These are phyloP conservation scores for Ceriops zippeliana DNA, from an alignment of 345 rosid genomes.

Conservation along the genomic window DNA sequence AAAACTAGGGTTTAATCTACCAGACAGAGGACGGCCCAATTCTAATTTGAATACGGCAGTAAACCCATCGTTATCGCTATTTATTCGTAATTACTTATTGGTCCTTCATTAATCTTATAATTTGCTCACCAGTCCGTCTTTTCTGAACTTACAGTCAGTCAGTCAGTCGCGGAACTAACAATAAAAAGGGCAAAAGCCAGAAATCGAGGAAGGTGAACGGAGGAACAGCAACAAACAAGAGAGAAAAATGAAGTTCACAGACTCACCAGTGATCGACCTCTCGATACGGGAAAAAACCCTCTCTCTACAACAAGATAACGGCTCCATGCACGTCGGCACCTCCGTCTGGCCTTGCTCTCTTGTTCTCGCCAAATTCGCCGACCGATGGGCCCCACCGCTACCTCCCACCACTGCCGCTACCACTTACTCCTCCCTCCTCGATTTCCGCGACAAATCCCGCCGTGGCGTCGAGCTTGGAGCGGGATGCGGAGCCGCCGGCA, in stretches of 20 bases:
- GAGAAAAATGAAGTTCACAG: slow-evolving; percentile 74
- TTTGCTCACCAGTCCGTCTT: no score
- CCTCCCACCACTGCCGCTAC: slow-evolving; percentile 16
- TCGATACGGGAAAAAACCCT: slow-evolving; percentile 51
- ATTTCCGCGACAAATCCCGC: slow-evolving; percentile 42
- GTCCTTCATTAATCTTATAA: no score
- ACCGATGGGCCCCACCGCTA: slow-evolving; percentile 61
- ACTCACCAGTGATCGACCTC: slow-evolving; percentile 82
- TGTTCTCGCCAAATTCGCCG: slow-evolving; percentile 84
- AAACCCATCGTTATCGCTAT: no score
- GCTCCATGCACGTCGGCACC: slow-evolving; percentile 84
- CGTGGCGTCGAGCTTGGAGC: slow-evolving; percentile 78
- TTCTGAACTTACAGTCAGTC: no score
- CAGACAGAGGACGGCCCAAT: no score
- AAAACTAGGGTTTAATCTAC: no score
- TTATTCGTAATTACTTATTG: no score
- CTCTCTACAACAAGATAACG: slow-evolving; percentile 80
- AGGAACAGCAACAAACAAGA: neutral
- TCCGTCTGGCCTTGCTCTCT: slow-evolving; percentile 94
- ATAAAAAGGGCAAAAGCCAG: neutral
- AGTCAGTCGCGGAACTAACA: neutral
- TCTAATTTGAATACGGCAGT: no score
- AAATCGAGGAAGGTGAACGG: neutral
- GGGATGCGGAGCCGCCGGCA: slow-evolving; percentile 86
- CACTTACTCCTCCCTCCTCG: slow-evolving; percentile 58